These are phyloP conservation scores for Fragaria iinumae DNA, from an alignment of 306 rosid species.

Conservation along the genomic window DNA sequence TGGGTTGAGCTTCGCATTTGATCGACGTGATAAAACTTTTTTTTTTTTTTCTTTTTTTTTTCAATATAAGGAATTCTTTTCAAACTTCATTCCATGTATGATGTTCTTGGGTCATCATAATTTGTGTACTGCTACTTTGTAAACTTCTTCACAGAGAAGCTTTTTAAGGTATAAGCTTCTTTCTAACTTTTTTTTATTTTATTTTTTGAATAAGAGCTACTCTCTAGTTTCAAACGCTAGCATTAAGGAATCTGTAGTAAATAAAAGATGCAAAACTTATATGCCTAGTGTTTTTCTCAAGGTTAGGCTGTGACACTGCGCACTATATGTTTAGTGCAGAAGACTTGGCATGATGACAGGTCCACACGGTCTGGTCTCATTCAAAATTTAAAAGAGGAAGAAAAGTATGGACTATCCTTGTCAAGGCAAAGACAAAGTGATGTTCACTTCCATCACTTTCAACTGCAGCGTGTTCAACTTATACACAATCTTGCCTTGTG, in stretches of 20 bases:
- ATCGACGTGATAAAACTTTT: no score
- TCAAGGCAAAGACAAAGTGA: neutral
- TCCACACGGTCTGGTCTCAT: neutral
- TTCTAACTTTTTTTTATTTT: no score
- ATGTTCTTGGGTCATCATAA: neutral
- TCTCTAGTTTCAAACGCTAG: neutral
- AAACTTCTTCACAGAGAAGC: no score
- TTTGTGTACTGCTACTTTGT: neutral
- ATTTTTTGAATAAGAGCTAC: no score
- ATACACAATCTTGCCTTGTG: no score
- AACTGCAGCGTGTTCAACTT: neutral
- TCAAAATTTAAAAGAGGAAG: no score
- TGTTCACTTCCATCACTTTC: neutral
- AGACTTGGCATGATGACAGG: neutral
- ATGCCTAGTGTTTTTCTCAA: no score
- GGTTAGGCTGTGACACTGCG: no score
- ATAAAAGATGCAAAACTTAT: no score
- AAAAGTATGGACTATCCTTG: neutral
- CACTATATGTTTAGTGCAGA: neutral
- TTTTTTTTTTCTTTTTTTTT: no score
- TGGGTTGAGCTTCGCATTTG: neutral
- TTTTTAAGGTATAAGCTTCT: neutral
- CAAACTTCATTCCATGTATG: neutral
- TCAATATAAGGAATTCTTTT: neutral
- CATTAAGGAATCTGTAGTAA: neutral